A percentile compares a stretch with the other conserved stretches of the same genome.
phyloP scores from a whole-genome alignment of 106 monocot genomes.

The Phalaenopsis aphrodite region DNA sequence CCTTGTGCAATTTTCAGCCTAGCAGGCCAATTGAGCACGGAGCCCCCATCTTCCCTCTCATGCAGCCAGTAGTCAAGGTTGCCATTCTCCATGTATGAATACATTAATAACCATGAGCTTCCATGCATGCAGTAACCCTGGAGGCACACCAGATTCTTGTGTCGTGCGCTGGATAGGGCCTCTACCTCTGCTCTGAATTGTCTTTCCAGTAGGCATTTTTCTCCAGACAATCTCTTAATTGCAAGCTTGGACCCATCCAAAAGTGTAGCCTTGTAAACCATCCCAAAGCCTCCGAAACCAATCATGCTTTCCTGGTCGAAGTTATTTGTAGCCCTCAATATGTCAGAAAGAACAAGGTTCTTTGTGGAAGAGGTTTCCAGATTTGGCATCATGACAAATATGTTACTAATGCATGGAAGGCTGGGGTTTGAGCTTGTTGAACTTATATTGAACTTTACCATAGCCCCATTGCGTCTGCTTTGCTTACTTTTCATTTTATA shows the following conservation, averaged over 20 bases:
- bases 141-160: conserved; percentile 12
- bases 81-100: conserved; percentile 15
- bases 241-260: conserved; percentile 9
- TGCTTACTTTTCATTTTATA: neutral
- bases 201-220: conserved; percentile 12
- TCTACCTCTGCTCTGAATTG: conserved; percentile 18
- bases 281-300: conserved; percentile 6
- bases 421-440: neutral
- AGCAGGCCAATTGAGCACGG: conserved; percentile 6
- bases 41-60: conserved; percentile 4
- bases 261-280: conserved; percentile 12
- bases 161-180: conserved; percentile 12
- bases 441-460: neutral
- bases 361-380: neutral
- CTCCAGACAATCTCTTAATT: conserved; percentile 8
- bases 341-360: neutral
- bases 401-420: neutral
- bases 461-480: neutral
- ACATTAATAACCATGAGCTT: conserved; percentile 6
- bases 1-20: conserved; percentile 13
- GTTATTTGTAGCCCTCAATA: conserved; percentile 9
- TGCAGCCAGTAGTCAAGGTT: conserved; percentile 14
- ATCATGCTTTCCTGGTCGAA: conserved; percentile 9
- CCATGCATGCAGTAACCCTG: conserved; percentile 11
- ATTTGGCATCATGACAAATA: neutral